Evolutionary conservation across 352 stramenopile genomes (phyloP).

Genomic region (Pythium utonaiense): DNA sequence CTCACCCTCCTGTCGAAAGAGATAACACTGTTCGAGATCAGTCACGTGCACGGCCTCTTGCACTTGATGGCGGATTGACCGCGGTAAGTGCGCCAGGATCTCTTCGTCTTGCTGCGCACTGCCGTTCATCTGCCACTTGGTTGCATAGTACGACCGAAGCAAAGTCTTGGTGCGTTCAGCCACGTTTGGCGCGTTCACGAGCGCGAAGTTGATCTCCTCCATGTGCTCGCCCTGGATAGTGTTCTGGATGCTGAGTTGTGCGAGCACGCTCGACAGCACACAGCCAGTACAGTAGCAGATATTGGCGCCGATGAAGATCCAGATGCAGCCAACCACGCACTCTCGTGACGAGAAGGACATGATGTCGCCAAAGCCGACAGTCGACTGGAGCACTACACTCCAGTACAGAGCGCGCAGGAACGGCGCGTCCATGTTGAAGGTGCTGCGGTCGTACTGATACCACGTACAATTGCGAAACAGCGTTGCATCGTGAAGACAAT

Average conservation of each 20-base stretch:
- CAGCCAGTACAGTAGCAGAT: slow-evolving; percentile 72
- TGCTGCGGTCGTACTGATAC: slow-evolving; percentile 65
- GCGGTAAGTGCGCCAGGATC: slow-evolving; percentile 43
- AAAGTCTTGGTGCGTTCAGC: slow-evolving; percentile 45
- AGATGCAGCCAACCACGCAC: slow-evolving; percentile 48
- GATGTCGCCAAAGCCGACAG: slow-evolving; percentile 68
- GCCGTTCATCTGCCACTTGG: slow-evolving; percentile 72
- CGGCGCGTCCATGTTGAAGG: slow-evolving; percentile 52
- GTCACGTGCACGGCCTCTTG: slow-evolving; percentile 30
- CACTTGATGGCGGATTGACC: slow-evolving; percentile 37
- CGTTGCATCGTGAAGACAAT: slow-evolving; percentile 49
- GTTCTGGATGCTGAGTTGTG: slow-evolving; percentile 45
- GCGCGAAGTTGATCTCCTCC: slow-evolving; percentile 58
- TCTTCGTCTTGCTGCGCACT: slow-evolving; percentile 51
- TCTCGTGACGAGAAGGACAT: slow-evolving; percentile 55
- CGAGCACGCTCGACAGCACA: slow-evolving; percentile 51
- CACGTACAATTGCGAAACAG: slow-evolving; percentile 62
- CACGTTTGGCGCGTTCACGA: slow-evolving; percentile 41
- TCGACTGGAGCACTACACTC: slow-evolving; percentile 71
- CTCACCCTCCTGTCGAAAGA: slow-evolving; percentile 17
- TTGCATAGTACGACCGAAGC: slow-evolving; percentile 62
- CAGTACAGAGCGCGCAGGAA: slow-evolving; percentile 64
- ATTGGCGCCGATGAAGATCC: slow-evolving; percentile 71
- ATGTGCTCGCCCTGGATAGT: slow-evolving; percentile 46
- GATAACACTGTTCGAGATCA: slow-evolving; percentile 26